Conservation (phyloP, 108 stramenopile species). For the Nitzschia sp. region DNA sequence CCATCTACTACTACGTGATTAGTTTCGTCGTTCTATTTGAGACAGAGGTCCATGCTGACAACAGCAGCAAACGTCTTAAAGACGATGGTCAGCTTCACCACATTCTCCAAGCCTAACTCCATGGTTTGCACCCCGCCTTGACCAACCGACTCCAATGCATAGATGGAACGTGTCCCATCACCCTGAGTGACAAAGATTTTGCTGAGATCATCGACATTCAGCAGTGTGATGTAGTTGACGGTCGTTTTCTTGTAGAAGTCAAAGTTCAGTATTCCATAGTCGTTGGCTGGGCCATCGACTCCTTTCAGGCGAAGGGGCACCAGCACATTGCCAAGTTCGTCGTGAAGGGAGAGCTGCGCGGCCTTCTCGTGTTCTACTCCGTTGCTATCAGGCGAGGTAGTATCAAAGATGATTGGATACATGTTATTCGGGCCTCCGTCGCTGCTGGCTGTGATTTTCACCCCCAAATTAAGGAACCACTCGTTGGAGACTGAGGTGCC, state of each 20-base stretch:
- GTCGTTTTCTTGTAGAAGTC: constrained; percentile 17
- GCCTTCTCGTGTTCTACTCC: not conserved
- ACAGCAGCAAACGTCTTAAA: constrained; percentile 30
- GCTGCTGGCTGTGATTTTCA: constrained; percentile 19
- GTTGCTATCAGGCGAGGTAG: not conserved
- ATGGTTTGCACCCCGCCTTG: constrained; percentile 19
- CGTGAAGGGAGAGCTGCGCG: constrained; percentile 12
- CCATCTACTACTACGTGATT: constrained; percentile 76
- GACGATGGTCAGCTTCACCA: constrained; percentile 4
- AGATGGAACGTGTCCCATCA: constrained; percentile 5
- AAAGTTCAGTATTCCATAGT: constrained; percentile 27
- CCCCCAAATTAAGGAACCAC: constrained; percentile 26
- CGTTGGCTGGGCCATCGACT: constrained; percentile 4
- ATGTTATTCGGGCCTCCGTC: constrained; percentile 21
- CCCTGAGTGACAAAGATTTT: constrained; percentile 11
- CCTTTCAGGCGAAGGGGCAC: not conserved
- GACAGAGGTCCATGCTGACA: constrained; percentile 20
- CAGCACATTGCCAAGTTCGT: constrained; percentile 17
- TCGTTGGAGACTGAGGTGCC: constrained; percentile 22
- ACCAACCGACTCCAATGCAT: constrained; percentile 16
- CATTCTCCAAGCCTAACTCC: constrained; percentile 10
- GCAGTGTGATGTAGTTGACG: constrained; percentile 11
- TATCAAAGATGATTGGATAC: constrained; percentile 28
- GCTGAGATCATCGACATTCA: constrained; percentile 14
- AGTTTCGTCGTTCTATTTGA: not conserved